Percentiles rank a stretch among this genome's conserved stretches.
These are phyloP conservation scores for Corylus avellana DNA, from an alignment of 306 rosid genomes.

Conservation along the genomic window DNA sequence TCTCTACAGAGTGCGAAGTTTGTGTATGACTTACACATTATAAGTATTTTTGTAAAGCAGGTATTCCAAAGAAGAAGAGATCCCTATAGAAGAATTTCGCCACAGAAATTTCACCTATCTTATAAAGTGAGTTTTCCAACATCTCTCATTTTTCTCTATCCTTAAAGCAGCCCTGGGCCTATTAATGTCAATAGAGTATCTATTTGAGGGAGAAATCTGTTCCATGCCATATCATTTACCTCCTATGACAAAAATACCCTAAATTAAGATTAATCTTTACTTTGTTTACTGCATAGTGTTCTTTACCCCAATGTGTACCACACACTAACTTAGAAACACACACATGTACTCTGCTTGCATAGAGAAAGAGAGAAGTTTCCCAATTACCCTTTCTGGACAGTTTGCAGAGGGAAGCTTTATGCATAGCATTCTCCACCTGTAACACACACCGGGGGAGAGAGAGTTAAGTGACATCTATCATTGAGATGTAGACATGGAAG, in stretches of 20 bases:
- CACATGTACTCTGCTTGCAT: not conserved
- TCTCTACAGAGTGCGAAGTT: not conserved
- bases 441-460: too few relatives aligned
- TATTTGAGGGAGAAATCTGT: not conserved
- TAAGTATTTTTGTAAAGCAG: constrained; percentile 39
- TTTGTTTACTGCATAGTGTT: not conserved
- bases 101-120: constrained; percentile 77
- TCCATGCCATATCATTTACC: not conserved
- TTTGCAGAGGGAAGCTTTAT: too few relatives aligned
- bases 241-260: not conserved
- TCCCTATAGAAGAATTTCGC: constrained; percentile 48
- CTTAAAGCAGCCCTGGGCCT: not conserved
- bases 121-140: constrained; percentile 61
- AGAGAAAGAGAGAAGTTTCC: not conserved
- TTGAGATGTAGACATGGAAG: too few relatives aligned
- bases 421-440: too few relatives aligned
- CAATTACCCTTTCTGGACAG: not conserved
- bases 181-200: not conserved
- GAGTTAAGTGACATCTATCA: too few relatives aligned
- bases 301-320: not conserved
- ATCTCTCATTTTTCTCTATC: constrained; percentile 4
- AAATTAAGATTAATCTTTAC: not conserved
- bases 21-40: not conserved
- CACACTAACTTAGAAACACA: not conserved
- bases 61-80: constrained; percentile 90